These are phyloP conservation scores for Lasiosphaeris hirsuta DNA, from an alignment of 495 filamentous ascomycete species.

Conservation along the genomic window DNA sequence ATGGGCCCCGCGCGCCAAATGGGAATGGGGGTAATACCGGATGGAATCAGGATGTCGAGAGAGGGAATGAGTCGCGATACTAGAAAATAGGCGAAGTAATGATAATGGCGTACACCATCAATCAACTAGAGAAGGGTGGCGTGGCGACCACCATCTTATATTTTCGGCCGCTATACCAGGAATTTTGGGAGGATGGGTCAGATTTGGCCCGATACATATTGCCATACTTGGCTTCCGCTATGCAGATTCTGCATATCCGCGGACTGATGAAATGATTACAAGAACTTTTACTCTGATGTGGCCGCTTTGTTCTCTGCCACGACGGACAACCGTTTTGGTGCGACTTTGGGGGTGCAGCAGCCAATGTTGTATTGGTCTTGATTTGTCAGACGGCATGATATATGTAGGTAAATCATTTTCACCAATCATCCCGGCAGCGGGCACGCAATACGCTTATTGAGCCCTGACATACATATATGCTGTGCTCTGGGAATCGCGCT, in stretches of 20 bases:
- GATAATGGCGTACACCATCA: not conserved
- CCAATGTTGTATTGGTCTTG: not conserved
- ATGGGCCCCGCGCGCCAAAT: conserved; percentile 18
- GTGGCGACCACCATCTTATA: not conserved
- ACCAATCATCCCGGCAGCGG: too few relatives aligned
- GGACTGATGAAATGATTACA: conserved; percentile 3
- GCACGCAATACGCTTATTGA: too few relatives aligned
- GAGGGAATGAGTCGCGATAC: conserved; percentile 24
- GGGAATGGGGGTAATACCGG: conserved; percentile 29
- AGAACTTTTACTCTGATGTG: not conserved
- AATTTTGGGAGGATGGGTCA: not conserved
- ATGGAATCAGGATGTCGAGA: conserved; percentile 34
- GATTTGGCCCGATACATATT: not conserved
- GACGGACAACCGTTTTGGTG: not conserved
- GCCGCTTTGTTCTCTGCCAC: not conserved
- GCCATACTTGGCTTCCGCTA: not conserved
- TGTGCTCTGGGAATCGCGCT: too few relatives aligned
- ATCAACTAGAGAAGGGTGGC: too few relatives aligned
- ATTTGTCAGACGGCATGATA: not conserved
- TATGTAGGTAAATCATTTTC: not conserved
- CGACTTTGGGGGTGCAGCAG: not conserved
- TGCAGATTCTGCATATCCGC: conserved; percentile 1
- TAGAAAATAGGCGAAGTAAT: conserved; percentile 1
- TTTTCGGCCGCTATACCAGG: not conserved
- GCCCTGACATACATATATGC: too few relatives aligned